Percentiles rank a stretch among this genome's conserved stretches.
These are phyloP conservation scores for Rhynchosporium secalis DNA, from an alignment of 2,329 filamentous ascomycete species.

Conservation along the genomic window DNA sequence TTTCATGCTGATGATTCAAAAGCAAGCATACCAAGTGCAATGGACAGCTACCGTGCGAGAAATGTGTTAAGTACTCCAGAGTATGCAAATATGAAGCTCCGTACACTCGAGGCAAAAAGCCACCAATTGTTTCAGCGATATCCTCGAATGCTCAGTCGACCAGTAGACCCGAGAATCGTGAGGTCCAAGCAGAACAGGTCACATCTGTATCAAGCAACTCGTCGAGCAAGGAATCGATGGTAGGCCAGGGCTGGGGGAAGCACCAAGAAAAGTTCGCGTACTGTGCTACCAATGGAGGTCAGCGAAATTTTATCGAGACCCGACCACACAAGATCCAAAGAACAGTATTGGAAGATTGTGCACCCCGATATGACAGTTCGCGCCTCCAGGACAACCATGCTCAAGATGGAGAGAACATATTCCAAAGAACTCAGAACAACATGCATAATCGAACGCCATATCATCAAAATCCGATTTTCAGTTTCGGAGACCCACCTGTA, in stretches of 20 bases:
- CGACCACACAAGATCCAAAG: not conserved
- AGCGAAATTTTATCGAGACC: not conserved
- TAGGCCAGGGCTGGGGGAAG: not conserved
- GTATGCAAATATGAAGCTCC: constrained; percentile 19
- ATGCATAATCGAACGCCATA: constrained; percentile 8
- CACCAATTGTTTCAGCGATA: constrained; percentile 15
- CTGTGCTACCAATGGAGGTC: not conserved
- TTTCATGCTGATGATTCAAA: not conserved
- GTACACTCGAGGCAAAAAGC: constrained; percentile 21
- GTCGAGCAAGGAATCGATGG: not conserved
- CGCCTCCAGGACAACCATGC: not conserved
- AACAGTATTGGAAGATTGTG: not conserved
- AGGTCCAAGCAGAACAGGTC: not conserved
- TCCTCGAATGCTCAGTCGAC: constrained; percentile 5
- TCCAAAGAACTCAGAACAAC: constrained; percentile 18
- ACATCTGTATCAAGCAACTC: not conserved
- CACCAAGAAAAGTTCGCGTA: not conserved
- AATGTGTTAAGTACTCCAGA: constrained; percentile 20
- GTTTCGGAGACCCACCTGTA: constrained; percentile 21
- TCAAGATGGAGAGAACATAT: constrained; percentile 8
- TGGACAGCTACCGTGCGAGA: constrained; percentile 20
- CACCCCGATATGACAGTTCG: not conserved
- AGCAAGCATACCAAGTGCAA: constrained; percentile 24
- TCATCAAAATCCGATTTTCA: constrained; percentile 19
- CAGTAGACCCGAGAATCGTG: not conserved